Percentiles rank a stretch among this genome's conserved stretches.
Conservation (phyloP, 2,329 filamentous ascomycete genomes). For the Neofusicoccum sp. region DNA sequence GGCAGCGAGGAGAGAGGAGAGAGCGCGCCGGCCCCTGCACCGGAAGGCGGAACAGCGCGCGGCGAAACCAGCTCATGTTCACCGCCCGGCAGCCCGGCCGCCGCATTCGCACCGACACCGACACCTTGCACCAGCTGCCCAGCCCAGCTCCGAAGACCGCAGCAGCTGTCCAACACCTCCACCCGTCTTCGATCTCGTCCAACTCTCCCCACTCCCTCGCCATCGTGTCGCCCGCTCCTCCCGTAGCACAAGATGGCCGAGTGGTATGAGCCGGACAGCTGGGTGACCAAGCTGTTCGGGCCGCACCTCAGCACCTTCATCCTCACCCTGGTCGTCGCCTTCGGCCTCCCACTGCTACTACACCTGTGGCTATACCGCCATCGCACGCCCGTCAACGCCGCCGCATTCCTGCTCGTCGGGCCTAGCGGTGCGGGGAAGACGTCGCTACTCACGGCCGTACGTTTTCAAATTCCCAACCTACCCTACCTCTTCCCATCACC, state of each 20-base stretch:
- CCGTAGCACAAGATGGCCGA: slow-evolving; percentile 10
- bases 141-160: slow-evolving; percentile 14
- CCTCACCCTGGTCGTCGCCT: slow-evolving; percentile 69
- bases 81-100: slow-evolving; percentile 1
- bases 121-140: slow-evolving; percentile 11
- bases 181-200: background rate
- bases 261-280: slow-evolving; percentile 29
- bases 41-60: background rate
- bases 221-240: background rate
- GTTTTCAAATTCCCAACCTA: background rate
- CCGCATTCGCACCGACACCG: background rate
- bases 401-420: slow-evolving; percentile 79
- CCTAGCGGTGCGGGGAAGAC: slow-evolving; percentile 88
- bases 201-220: background rate
- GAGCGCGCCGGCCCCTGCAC: too few species aligned
- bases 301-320: slow-evolving; percentile 57
- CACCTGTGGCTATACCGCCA: slow-evolving; percentile 74
- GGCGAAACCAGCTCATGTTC: background rate
- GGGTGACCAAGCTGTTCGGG: slow-evolving; percentile 51
- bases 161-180: background rate
- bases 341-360: slow-evolving; percentile 75
- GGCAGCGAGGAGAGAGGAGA: too few species aligned
- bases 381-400: slow-evolving; percentile 66
- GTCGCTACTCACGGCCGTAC: slow-evolving; percentile 75
- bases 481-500: slow-evolving; percentile 4